phyloP scores from a whole-genome alignment of 306 rosid species.

The Castanea crenata region DNA sequence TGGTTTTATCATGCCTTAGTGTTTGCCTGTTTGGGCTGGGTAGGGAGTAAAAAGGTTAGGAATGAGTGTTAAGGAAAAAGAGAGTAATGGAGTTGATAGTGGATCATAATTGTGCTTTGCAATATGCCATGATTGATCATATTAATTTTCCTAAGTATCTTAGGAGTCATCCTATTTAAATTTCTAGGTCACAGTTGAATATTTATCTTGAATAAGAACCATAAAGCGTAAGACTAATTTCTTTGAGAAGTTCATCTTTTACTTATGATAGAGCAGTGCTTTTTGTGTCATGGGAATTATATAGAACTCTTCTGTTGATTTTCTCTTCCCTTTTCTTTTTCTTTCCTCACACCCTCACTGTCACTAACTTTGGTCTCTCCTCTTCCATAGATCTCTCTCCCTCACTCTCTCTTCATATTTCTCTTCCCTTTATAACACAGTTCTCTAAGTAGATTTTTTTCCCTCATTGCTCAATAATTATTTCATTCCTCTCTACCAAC shows the following conservation, averaged over 20 bases:
- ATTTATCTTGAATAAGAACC: neutral
- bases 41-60: neutral
- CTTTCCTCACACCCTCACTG: too few species aligned
- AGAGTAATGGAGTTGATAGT: neutral
- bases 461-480: too few species aligned
- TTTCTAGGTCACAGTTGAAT: neutral
- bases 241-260: neutral
- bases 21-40: neutral
- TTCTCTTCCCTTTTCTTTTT: too few species aligned
- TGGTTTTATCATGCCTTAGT: too few species aligned
- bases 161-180: neutral
- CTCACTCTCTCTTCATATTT: too few species aligned
- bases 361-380: too few species aligned
- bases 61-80: neutral
- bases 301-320: neutral
- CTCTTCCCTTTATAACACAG: too few species aligned
- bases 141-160: neutral
- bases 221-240: neutral
- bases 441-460: too few species aligned
- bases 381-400: too few species aligned
- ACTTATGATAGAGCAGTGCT: neutral
- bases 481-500: too few species aligned
- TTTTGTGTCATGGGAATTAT: neutral
- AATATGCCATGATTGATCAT: neutral
- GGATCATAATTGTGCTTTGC: neutral